Conservation (phyloP, 495 filamentous ascomycete genomes). For the Podospora pseudoanserina region DNA sequence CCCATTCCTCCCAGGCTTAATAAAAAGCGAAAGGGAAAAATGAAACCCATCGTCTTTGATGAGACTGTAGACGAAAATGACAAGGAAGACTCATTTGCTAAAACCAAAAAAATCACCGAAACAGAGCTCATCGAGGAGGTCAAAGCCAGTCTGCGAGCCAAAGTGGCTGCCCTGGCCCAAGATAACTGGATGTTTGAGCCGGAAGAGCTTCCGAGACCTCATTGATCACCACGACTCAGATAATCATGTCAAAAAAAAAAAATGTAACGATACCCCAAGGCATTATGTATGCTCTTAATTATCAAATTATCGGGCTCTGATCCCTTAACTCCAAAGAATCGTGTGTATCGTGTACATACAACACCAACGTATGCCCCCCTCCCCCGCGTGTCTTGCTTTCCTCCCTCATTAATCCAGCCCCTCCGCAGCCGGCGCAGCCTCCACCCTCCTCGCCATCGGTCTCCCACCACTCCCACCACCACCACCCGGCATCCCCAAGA, state of each 20-base stretch:
- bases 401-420: constrained; percentile 46
- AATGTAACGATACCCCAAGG: background rate
- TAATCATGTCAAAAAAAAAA: background rate
- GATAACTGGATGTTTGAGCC: constrained; percentile 92
- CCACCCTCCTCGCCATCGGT: constrained; percentile 42
- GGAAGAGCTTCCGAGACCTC: constrained; percentile 51
- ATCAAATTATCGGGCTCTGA: background rate
- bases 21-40: background rate
- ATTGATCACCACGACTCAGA: constrained; percentile 5
- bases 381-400: background rate
- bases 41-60: constrained; percentile 1
- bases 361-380: constrained; percentile 2
- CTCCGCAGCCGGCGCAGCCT: constrained; percentile 46
- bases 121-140: constrained; percentile 70
- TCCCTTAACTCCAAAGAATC: background rate
- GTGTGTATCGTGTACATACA: background rate
- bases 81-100: background rate
- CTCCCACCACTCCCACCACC: constrained; percentile 38
- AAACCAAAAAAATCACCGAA: background rate
- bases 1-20: background rate
- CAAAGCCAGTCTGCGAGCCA: constrained; percentile 65
- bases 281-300: background rate
- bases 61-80: constrained; percentile 7
- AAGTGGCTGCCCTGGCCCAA: constrained; percentile 68
- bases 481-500: constrained; percentile 64